A percentile compares a stretch with the other conserved stretches of the same genome.
Conservation (phyloP, 1,284 basidiomycete genomes). For the Malassezia yamatoensis region DNA sequence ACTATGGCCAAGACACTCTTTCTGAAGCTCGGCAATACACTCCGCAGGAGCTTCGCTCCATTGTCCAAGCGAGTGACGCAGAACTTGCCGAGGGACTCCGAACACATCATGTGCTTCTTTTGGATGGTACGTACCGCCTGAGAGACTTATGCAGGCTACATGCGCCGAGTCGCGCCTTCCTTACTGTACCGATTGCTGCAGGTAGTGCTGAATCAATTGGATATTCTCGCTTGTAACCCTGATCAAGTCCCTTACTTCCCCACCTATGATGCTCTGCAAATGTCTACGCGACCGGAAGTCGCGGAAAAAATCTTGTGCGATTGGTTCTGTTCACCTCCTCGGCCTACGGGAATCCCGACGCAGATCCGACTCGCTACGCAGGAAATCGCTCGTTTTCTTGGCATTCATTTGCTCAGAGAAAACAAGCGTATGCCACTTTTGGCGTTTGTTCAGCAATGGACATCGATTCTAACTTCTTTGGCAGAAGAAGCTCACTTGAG, state of each 20-base stretch:
- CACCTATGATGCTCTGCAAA: slow-evolving; percentile 20
- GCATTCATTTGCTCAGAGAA: slow-evolving; percentile 17
- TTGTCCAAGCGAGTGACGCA: slow-evolving; percentile 36
- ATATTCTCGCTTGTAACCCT: slow-evolving; percentile 27
- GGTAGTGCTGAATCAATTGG: slow-evolving; percentile 29
- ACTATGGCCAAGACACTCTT: slow-evolving; percentile 21
- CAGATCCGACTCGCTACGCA: slow-evolving; percentile 21
- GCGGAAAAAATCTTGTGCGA: slow-evolving; percentile 22
- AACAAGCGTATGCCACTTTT: slow-evolving; percentile 16
- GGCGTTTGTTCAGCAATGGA: slow-evolving; percentile 20
- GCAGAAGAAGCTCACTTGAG: slow-evolving; percentile 8
- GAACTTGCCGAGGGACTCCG: slow-evolving; percentile 29
- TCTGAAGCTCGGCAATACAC: slow-evolving; percentile 24
- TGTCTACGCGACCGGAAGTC: slow-evolving; percentile 19
- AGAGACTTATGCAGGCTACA: slow-evolving; percentile 13
- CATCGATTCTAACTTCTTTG: neutral
- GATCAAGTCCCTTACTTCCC: slow-evolving; percentile 25
- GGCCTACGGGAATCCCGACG: slow-evolving; percentile 1
- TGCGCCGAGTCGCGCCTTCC: slow-evolving; percentile 27
- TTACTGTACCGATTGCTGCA: slow-evolving; percentile 23
- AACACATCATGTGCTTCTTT: slow-evolving; percentile 25
- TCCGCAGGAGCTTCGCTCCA: slow-evolving; percentile 29
- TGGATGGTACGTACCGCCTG: slow-evolving; percentile 23
- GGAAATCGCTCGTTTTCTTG: slow-evolving; percentile 14
- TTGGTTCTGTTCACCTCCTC: slow-evolving; percentile 28